Evolutionary conservation across 305 asterid genomes (phyloP).

Genomic region (Solanum chacoense): DNA sequence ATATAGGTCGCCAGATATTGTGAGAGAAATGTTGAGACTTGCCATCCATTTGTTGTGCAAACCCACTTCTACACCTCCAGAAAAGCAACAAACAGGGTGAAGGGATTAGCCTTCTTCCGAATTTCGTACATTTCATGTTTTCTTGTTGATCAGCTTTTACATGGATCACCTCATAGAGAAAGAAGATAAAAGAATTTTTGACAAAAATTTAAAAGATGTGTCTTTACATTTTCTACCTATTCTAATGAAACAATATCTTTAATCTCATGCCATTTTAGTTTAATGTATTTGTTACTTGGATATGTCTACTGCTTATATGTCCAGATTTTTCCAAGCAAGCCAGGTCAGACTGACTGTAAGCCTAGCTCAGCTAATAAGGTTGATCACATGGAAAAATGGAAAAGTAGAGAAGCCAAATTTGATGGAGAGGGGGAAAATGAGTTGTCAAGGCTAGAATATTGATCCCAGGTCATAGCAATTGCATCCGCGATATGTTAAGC

Average conservation of each 20-base stretch:
- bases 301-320: neutral
- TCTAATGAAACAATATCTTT: neutral
- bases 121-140: neutral
- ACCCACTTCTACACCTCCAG: neutral
- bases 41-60: neutral
- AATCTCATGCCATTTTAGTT: neutral
- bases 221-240: neutral
- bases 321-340: neutral
- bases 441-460: neutral
- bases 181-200: neutral
- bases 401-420: neutral
- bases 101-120: neutral
- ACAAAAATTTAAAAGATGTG: neutral
- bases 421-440: neutral
- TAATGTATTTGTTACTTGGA: neutral
- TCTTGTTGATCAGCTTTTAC: neutral
- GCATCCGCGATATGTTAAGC: neutral
- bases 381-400: neutral
- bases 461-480: neutral
- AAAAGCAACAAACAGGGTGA: neutral
- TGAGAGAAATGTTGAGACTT: neutral
- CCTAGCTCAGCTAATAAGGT: neutral
- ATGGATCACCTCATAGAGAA: slow-evolving; percentile 24
- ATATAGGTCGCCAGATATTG: neutral
- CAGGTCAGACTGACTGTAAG: neutral